These are phyloP conservation scores for Lactarius hatsudake DNA, from an alignment of 768 basidiomycete genomes.

Conservation along the genomic window DNA sequence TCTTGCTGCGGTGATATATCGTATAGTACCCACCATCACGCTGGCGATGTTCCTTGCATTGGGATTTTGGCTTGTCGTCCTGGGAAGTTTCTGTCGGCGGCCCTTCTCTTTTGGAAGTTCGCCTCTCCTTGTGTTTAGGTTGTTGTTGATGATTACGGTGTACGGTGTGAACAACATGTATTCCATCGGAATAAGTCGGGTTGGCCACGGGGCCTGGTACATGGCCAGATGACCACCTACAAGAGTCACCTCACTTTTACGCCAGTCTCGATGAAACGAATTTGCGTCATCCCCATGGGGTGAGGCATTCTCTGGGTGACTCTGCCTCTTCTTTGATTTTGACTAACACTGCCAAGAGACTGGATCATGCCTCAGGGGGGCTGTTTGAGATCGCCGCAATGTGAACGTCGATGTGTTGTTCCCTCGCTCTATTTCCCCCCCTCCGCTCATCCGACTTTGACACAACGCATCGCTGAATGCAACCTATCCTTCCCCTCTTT, in stretches of 20 bases:
- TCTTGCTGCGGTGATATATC: neutral
- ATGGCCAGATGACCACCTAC: neutral
- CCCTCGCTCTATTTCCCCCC: too few relatives aligned
- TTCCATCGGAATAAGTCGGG: neutral
- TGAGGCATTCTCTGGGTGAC: neutral
- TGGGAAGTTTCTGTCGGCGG: neutral
- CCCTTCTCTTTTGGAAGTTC: neutral
- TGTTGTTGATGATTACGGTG: neutral
- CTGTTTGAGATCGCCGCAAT: neutral
- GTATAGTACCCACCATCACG: neutral
- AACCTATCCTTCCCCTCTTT: neutral
- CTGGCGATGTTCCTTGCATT: neutral
- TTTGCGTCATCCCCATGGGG: neutral
- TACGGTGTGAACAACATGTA: neutral
- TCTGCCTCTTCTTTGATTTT: neutral
- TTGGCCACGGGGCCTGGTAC: neutral
- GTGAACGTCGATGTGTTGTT: neutral
- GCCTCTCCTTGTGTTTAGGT: too few relatives aligned
- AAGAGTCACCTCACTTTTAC: neutral
- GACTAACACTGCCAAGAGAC: neutral
- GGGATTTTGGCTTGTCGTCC: neutral
- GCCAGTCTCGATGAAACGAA: neutral
- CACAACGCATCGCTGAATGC: neutral
- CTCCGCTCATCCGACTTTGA: neutral
- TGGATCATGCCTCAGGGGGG: too few relatives aligned